phyloP scores from a whole-genome alignment of 1,284 basidiomycete species.

The Peniophora sp. region DNA sequence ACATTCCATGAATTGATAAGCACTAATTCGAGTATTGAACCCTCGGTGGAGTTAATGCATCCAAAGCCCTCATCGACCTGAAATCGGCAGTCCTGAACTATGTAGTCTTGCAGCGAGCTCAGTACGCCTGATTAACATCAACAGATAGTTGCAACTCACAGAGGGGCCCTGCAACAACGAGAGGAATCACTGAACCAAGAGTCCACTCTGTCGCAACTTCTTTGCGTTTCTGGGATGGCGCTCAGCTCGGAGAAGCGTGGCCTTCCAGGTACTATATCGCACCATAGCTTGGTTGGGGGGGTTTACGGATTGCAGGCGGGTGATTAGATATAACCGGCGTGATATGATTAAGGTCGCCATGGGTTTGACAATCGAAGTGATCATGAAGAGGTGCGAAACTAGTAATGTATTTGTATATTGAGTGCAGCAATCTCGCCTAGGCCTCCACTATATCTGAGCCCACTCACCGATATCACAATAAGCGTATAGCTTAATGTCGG shows the following conservation, averaged over 20 bases:
- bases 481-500: neutral
- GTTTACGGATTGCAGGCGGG: neutral
- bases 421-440: neutral
- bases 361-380: neutral
- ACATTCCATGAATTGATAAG: neutral
- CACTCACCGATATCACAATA: neutral
- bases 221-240: neutral
- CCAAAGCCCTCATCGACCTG: neutral
- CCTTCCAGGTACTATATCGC: neutral
- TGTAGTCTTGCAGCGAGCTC: neutral
- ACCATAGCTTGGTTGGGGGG: neutral
- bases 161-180: neutral
- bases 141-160: neutral
- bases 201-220: neutral
- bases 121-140: neutral
- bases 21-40: neutral
- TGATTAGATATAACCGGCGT: neutral
- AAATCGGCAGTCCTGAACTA: neutral
- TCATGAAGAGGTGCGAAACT: neutral
- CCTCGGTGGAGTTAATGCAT: neutral
- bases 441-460: neutral
- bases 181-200: neutral
- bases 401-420: neutral
- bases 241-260: neutral
- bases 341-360: neutral